Evolutionary conservation across 1,284 basidiomycete species (phyloP), one percentile per base, ranked within the genome.

Genomic region (Microbotryomycetes sp.): DNA sequence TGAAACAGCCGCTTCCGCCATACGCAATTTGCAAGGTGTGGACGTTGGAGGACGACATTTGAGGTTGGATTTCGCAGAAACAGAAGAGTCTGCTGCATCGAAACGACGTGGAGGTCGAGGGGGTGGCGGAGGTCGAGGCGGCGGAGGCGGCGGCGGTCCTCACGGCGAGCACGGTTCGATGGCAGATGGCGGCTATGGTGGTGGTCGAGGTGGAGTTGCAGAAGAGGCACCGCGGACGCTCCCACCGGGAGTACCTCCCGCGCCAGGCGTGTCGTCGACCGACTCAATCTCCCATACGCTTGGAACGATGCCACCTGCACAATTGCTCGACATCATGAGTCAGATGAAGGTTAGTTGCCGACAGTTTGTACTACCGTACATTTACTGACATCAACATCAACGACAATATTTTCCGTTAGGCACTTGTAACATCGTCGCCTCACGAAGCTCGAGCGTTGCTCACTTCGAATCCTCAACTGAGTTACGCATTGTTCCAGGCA

Each of bases 401-500:
- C 36, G 36, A 42, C 12, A 9, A 28, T 9, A 25, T 26, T 26
- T 23, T 48, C 45, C 3, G 12, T 4, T 74, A 92, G 88, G 86
- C 87, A 2, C 91, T 97, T 72, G 86, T 96, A 29, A 86, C 89
- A 28, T 89, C 86, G 0, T 87, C 92, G 65, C 92, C 93, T 3
- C 92, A 97, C 48, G 87, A 93, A 77, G 93, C 94, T 32, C 81
- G 86, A 52, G 79, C 83, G 4, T 78, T 98, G 36, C 82, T 99
- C 32, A 79, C 84, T 9, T 80, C 84, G 7, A 87, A 97, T 71
- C 94, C 96, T 16, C 94, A 98, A 77, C 82, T 97, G 19, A 87
- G 92, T 2, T 98, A 97, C 74, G 94, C 94, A 1, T 81, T 98
- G 22, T 97, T 98, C 79, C 94, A 97, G 78, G 89, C 91, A 0